Evolutionary conservation across 306 rosid genomes (phyloP), one percentile per base, ranked within the genome.

Genomic region (Prunus davidiana): DNA sequence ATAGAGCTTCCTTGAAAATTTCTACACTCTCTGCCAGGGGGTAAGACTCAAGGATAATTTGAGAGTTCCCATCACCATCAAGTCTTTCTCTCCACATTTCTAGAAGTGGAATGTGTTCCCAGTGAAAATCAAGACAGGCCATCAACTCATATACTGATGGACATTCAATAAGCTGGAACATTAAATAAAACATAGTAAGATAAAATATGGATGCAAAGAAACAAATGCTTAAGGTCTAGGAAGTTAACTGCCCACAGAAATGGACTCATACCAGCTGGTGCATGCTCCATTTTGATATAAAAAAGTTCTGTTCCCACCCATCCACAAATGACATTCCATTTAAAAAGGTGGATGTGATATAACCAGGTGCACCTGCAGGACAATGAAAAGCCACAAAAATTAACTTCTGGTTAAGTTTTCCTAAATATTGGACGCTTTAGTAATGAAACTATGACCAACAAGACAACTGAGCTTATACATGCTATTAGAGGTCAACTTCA

Each of bases 271-370:
- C 99, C 97, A 95, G 82, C 73, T 95, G 97, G 88, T 95, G 99
- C 95, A 95, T 89, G 91, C 90, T 89, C 99, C 99, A 95, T 85
- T 95, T 95, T 71, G 99, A 92, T 85, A 95, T 88, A 78, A 75
- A 95, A 79, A 95, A 79, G 52, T 82, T 90, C 74, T 91, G 90
- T 81, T 93, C 95, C 99, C 99, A 95, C 71, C 99, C 99, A 19
- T 90, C 91, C 34, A 95, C 89, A 81, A 95, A 95, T 49, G 99
- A 92, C 97, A 95, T 87, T 84, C 99, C 99, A 81, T 88, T 95
- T 73, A 92, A 74, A 74, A 95, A 82, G 85, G 97, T 87, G 46
- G 97, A 85, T 16, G 89, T 73, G 52, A 84, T 50, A 74, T 83
- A 88, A 83, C 97, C 99, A 52, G 99, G 99, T 52, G 99, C 97